These are phyloP conservation scores for Botryotinia calthae DNA, from an alignment of 2,329 filamentous ascomycete species.

Conservation along the genomic window DNA sequence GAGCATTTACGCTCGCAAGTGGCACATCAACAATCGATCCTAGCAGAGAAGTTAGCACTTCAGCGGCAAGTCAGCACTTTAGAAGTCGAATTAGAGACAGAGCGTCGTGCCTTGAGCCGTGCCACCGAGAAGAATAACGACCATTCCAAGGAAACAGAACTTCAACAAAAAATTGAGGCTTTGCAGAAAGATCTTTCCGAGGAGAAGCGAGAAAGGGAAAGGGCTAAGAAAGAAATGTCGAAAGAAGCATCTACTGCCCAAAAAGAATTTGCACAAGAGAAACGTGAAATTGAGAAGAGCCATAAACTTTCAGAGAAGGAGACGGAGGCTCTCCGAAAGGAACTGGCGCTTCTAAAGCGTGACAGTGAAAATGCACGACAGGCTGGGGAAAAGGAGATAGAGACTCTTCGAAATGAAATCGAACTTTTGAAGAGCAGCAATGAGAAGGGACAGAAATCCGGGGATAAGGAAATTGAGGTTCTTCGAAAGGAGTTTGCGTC, in stretches of 20 bases:
- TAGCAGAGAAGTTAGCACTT: conserved; percentile 76
- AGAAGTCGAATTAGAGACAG: conserved; percentile 79
- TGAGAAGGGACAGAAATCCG: conserved; percentile 49
- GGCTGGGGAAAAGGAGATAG: conserved; percentile 36
- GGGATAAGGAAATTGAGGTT: conserved; percentile 45
- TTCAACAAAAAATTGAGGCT: conserved; percentile 44
- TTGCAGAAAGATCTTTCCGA: conserved; percentile 40
- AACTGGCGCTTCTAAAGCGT: conserved; percentile 41
- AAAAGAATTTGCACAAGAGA: conserved; percentile 40
- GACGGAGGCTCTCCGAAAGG: conserved; percentile 33
- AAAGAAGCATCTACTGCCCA: conserved; percentile 41
- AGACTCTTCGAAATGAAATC: conserved; percentile 37
- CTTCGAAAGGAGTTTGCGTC: conserved; percentile 40
- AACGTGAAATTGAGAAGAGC: conserved; percentile 33
- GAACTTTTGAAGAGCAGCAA: conserved; percentile 42
- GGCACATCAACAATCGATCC: conserved; percentile 60
- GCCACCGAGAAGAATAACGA: conserved; percentile 46
- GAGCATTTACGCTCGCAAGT: conserved; percentile 60
- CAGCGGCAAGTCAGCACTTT: conserved; percentile 74
- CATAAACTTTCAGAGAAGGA: conserved; percentile 33
- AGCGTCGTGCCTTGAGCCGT: conserved; percentile 67
- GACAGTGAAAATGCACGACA: conserved; percentile 45
- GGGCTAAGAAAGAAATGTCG: conserved; percentile 37
- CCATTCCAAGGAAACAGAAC: conserved; percentile 42
- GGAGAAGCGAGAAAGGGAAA: conserved; percentile 36